Percentiles rank a stretch among this genome's conserved stretches.
Conservation (phyloP, 2,329 filamentous ascomycete genomes). For the Phyllosticta citrichinensis region DNA sequence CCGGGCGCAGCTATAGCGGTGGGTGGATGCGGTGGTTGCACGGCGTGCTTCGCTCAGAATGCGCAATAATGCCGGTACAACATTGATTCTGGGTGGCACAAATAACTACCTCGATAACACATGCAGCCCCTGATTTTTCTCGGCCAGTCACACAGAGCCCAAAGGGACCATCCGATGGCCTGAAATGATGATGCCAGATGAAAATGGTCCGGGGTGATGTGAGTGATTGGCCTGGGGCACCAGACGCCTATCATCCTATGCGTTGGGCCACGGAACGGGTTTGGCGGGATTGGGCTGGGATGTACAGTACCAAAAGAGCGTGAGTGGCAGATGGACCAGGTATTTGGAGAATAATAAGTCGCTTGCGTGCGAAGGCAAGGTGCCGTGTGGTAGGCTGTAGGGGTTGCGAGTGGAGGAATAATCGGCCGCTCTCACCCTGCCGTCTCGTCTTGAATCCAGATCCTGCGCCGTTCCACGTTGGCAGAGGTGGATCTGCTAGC, state of each 20-base stretch:
- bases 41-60: conserved; percentile 2
- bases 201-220: not conserved
- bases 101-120: not conserved
- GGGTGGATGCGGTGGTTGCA: conserved; percentile 3
- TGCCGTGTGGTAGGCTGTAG: not conserved
- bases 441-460: not conserved
- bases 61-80: not conserved
- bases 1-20: conserved; percentile 6
- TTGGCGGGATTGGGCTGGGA: conserved; percentile 8
- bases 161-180: not conserved
- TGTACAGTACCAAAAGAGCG: not conserved
- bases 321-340: not conserved
- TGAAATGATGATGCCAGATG: not conserved
- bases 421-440: not conserved
- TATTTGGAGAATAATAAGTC: not conserved
- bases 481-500: not conserved
- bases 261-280: conserved; percentile 7
- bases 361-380: not conserved
- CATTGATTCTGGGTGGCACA: not conserved
- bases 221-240: not conserved
- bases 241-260: conserved; percentile 6
- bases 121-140: conserved; percentile 7
- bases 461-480: not conserved
- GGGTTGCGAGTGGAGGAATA: not conserved
- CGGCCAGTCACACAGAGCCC: not conserved